A percentile compares a stretch with the other conserved stretches of the same genome.
Conservation (phyloP, 208 protist genomes). For the Entamoeba moshkovskii region DNA sequence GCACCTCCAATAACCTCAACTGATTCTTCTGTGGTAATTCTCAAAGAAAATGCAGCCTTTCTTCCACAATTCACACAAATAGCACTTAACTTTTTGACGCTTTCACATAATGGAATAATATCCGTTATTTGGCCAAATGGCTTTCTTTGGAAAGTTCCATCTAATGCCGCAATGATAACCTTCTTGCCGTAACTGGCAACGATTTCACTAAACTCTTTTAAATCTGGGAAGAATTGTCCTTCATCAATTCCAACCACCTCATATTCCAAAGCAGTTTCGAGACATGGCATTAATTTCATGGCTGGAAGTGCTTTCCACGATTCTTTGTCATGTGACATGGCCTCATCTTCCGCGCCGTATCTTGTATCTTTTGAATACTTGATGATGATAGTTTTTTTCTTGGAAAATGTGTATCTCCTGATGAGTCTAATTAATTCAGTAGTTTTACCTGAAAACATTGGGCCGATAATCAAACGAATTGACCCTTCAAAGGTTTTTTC, state of each 20-base stretch:
- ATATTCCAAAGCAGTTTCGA: background rate
- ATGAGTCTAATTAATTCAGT: conserved; percentile 10
- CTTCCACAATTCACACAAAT: conserved; percentile 67
- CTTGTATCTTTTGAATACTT: conserved; percentile 16
- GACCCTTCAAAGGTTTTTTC: background rate
- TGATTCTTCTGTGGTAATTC: conserved; percentile 48
- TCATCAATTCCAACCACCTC: conserved; percentile 1
- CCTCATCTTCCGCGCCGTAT: background rate
- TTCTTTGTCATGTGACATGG: background rate
- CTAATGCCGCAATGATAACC: conserved; percentile 72
- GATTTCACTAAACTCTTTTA: conserved; percentile 59
- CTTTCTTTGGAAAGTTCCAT: conserved; percentile 67
- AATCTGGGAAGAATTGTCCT: conserved; percentile 59
- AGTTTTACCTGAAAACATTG: conserved; percentile 26
- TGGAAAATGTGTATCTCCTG: background rate
- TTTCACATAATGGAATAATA: conserved; percentile 63
- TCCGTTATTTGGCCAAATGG: conserved; percentile 62
- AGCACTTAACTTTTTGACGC: conserved; percentile 65
- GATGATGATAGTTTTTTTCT: background rate
- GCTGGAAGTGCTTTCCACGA: background rate
- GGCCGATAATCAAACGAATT: conserved; percentile 15
- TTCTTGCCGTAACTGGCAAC: conserved; percentile 64
- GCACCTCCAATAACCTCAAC: conserved; percentile 69
- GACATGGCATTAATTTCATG: background rate
- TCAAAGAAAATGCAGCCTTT: conserved; percentile 60